A percentile compares a stretch with the other conserved stretches of the same genome.
Conservation (phyloP, 108 stramenopile genomes). For the Mayamaea pseudoterrestris region DNA sequence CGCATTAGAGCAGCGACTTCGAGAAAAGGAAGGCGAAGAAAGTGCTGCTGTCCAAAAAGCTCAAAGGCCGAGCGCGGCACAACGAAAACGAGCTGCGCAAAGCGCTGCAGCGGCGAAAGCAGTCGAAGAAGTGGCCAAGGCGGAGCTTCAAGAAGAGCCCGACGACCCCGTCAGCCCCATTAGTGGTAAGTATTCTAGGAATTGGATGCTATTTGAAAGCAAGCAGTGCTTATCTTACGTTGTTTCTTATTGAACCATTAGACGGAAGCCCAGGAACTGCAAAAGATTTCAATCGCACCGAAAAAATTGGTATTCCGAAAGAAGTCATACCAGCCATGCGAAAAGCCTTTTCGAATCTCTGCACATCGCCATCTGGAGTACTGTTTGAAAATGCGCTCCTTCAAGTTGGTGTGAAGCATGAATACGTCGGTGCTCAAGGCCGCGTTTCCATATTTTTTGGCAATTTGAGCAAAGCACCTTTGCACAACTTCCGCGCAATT, state of each 20-base stretch:
- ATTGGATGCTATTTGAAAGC: neutral
- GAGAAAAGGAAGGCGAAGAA: slow-evolving; percentile 75
- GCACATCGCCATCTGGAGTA: slow-evolving; percentile 75
- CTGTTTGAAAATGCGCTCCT: slow-evolving; percentile 80
- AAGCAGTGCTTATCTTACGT: neutral
- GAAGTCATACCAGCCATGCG: slow-evolving; percentile 86
- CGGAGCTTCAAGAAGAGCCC: slow-evolving; percentile 20
- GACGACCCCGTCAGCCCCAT: slow-evolving; percentile 42
- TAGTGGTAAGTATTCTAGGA: slow-evolving; percentile 23
- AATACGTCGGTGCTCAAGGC: slow-evolving; percentile 85
- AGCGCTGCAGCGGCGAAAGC: slow-evolving; percentile 52
- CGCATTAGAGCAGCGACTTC: slow-evolving; percentile 66
- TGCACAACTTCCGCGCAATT: slow-evolving; percentile 59
- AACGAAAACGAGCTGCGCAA: slow-evolving; percentile 60
- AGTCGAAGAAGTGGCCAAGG: slow-evolving; percentile 42
- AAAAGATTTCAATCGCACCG: neutral
- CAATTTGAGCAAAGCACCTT: slow-evolving; percentile 53
- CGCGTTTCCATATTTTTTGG: slow-evolving; percentile 84
- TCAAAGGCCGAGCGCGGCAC: slow-evolving; percentile 64
- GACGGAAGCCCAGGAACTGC: slow-evolving; percentile 3
- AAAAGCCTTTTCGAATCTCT: slow-evolving; percentile 80
- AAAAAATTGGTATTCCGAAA: slow-evolving; percentile 70
- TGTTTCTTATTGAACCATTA: slow-evolving; percentile 3
- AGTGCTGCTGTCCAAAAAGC: slow-evolving; percentile 80
- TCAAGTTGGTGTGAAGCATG: slow-evolving; percentile 82